A percentile compares a stretch with the other conserved stretches of the same genome.
Conservation (phyloP, 495 filamentous ascomycete genomes). For the Paragyromitra xinjiangensis region DNA sequence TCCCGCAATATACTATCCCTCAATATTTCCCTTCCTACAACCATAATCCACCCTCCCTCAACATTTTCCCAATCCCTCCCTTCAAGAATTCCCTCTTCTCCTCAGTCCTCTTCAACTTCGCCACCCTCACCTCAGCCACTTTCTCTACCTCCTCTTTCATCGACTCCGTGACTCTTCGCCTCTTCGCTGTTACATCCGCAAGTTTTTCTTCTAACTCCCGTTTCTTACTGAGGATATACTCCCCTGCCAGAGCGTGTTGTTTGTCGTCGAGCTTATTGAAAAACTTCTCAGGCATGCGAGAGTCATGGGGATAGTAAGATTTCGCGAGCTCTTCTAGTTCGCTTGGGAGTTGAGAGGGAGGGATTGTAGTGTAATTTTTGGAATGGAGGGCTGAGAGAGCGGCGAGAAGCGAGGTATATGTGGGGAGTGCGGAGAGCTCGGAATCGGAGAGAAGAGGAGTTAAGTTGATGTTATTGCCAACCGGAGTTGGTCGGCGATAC, state of each 20-base stretch:
- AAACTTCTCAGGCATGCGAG: constrained; percentile 47
- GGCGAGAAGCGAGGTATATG: constrained; percentile 40
- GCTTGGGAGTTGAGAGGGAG: constrained; percentile 38
- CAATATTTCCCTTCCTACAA: constrained; percentile 14
- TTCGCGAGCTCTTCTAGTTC: constrained; percentile 49
- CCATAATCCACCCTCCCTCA: constrained; percentile 51
- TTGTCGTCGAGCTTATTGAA: constrained; percentile 52
- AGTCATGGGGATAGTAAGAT: constrained; percentile 51
- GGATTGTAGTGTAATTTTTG: constrained; percentile 26
- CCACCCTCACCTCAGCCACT: constrained; percentile 47
- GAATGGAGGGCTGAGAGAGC: constrained; percentile 16
- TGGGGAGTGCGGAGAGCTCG: constrained; percentile 46
- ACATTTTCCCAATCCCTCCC: constrained; percentile 45
- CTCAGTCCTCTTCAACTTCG: constrained; percentile 46
- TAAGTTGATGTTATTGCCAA: constrained; percentile 27
- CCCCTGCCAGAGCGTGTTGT: constrained; percentile 47
- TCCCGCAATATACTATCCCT: background rate
- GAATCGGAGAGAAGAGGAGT: constrained; percentile 42
- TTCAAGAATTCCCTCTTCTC: constrained; percentile 48
- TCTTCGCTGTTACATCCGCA: constrained; percentile 66
- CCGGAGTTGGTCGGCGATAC: constrained; percentile 15
- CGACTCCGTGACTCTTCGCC: constrained; percentile 69
- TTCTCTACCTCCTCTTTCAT: constrained; percentile 69
- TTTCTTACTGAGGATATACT: constrained; percentile 56
- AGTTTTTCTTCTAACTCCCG: constrained; percentile 88